These are phyloP conservation scores for Dendryphion nanum DNA, from an alignment of 2,329 filamentous ascomycete genomes.

Conservation along the genomic window DNA sequence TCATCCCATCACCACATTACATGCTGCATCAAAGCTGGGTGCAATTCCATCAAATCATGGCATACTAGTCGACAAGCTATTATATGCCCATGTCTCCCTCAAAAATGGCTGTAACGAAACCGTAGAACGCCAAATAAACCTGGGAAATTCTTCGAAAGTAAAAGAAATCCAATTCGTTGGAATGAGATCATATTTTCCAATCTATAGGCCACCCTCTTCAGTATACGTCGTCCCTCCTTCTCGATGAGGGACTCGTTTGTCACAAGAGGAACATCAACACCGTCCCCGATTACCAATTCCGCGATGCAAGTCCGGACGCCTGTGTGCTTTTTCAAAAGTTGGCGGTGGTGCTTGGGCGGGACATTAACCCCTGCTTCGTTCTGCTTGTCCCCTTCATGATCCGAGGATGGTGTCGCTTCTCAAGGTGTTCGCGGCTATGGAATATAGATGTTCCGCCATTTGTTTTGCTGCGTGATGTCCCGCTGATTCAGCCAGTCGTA, in stretches of 20 bases:
- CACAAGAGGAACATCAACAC: slow-evolving; percentile 8
- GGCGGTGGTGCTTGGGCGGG: slow-evolving; percentile 9
- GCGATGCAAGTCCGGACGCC: slow-evolving; percentile 6
- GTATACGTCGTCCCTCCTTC: slow-evolving; percentile 11
- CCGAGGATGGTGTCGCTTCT: not conserved
- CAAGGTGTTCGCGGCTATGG: not conserved
- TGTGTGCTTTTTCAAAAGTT: slow-evolving; percentile 1
- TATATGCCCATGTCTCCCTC: too few relatives aligned
- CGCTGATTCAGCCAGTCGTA: slow-evolving; percentile 3
- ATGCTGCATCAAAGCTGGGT: too few relatives aligned
- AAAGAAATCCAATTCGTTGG: too few relatives aligned
- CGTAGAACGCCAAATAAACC: too few relatives aligned
- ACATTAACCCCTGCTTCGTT: slow-evolving; percentile 1
- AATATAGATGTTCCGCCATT: not conserved
- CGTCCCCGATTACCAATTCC: slow-evolving; percentile 2
- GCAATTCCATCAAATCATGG: too few relatives aligned
- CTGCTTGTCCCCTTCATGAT: not conserved
- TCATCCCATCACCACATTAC: too few relatives aligned
- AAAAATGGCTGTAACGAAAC: too few relatives aligned
- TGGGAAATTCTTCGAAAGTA: too few relatives aligned
- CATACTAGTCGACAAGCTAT: too few relatives aligned
- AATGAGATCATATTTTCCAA: not conserved
- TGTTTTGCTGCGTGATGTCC: not conserved
- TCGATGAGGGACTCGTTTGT: slow-evolving; percentile 12
- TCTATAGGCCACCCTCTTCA: slow-evolving; percentile 8